Conservation (phyloP, 768 basidiomycete species). For the Sporobolomyces phaffii region DNA sequence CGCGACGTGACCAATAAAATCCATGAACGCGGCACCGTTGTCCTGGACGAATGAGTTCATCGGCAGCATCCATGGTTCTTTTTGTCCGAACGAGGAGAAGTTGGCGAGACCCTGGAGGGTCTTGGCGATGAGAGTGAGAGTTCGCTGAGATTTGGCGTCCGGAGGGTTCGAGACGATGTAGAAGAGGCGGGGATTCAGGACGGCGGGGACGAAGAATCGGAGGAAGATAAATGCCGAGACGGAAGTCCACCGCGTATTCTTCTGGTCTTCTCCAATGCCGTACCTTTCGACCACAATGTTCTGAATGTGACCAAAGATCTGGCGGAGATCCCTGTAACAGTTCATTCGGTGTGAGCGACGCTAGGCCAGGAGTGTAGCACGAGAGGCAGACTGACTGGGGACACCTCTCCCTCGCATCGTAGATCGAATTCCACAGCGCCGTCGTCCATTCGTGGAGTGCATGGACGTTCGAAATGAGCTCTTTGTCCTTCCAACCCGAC, state of each 20-base stretch:
- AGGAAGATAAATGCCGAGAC: slow-evolving; percentile 86
- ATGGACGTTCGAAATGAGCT: slow-evolving; percentile 62
- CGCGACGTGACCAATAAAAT: slow-evolving; percentile 54
- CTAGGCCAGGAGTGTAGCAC: too few relatives aligned
- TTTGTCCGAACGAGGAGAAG: slow-evolving; percentile 50
- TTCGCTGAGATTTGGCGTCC: slow-evolving; percentile 54
- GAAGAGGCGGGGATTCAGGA: slow-evolving; percentile 80
- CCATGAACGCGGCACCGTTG: slow-evolving; percentile 64
- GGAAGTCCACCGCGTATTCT: slow-evolving; percentile 62
- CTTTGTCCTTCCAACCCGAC: slow-evolving; percentile 45
- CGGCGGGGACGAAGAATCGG: slow-evolving; percentile 81
- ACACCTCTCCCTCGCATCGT: slow-evolving; percentile 64
- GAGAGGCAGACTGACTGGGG: slow-evolving; percentile 45
- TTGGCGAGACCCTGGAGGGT: slow-evolving; percentile 86
- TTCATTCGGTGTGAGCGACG: background rate
- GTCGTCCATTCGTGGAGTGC: slow-evolving; percentile 69
- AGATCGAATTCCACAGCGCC: slow-evolving; percentile 75
- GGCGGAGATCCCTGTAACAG: slow-evolving; percentile 41
- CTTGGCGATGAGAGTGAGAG: slow-evolving; percentile 76
- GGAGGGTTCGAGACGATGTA: slow-evolving; percentile 56
- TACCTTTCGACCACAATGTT: slow-evolving; percentile 34
- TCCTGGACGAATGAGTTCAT: slow-evolving; percentile 66
- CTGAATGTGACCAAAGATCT: slow-evolving; percentile 41
- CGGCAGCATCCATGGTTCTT: slow-evolving; percentile 75
- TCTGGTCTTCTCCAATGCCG: slow-evolving; percentile 17